Evolutionary conservation across 169 alveolate genomes (phyloP).

Genomic region (Plasmodium vivax): DNA sequence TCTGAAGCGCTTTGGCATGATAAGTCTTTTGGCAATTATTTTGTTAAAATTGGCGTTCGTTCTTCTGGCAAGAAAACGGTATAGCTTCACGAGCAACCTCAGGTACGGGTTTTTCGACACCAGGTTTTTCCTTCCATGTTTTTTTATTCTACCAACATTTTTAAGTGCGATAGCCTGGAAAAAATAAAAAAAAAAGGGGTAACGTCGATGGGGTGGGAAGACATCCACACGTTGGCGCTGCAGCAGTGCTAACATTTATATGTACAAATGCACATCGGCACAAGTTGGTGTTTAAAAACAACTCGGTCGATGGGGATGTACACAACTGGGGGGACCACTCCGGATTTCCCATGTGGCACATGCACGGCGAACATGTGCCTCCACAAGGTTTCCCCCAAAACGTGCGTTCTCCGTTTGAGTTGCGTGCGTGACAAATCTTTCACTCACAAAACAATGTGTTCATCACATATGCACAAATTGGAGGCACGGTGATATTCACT

Average conservation of each 20-base stretch:
- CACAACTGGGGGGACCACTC: not conserved
- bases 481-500: not conserved
- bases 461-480: not conserved
- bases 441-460: not conserved
- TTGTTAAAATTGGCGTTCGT: slow-evolving; percentile 94
- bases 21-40: slow-evolving; percentile 93
- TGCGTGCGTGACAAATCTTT: not conserved
- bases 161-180: slow-evolving; percentile 90
- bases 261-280: not conserved
- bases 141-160: slow-evolving; percentile 92
- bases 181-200: slow-evolving; percentile 7
- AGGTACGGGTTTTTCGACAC: slow-evolving; percentile 92
- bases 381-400: no score
- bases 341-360: not conserved
- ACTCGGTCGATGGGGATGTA: not conserved
- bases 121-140: slow-evolving; percentile 91
- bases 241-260: not conserved
- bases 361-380: not conserved
- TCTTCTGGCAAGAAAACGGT: slow-evolving; percentile 94
- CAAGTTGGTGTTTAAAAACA: not conserved
- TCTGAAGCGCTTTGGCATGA: slow-evolving; percentile 93
- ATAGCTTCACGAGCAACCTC: slow-evolving; percentile 89
- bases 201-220: not conserved
- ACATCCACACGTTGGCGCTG: not conserved
- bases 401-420: no score